Evolutionary conservation across 2,329 filamentous ascomycete genomes (phyloP), one percentile per base, ranked within the genome.

Genomic region (Sphaerulina musiva): DNA sequence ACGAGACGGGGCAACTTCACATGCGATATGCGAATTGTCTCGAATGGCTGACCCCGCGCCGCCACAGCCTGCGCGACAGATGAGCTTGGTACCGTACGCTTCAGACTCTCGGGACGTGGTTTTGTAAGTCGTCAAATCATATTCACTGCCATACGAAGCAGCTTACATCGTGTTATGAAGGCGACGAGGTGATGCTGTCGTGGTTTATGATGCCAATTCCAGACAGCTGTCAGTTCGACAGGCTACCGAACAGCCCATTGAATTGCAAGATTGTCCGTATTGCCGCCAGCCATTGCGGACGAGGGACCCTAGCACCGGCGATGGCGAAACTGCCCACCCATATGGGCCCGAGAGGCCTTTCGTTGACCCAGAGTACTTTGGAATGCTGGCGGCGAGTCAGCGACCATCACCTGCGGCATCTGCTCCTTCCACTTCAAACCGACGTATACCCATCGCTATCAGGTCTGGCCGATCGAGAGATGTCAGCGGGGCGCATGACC

Each of bases 311-410:
- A 23, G 63, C 63, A 65, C 64, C 2, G 60, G 66, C 20, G 66
- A 71, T 46, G 67, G 69, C 48, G 64, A 70, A 58, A 51, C 69
- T 61, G 59, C 56, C 61, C 68, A 63, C 59, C 69, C 66, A 64
- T 69, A 50, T 70, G 75, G 38, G 79, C 86, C 46, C 80, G 85
- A 64, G 6, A 45, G 60, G 2, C 63, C 61, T 53, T 97, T 91
- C 68, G 87, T 96, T 63, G 86, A 91, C 65, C 91, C 91, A 2
- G 83, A 90, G 48, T 98, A 98, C 76, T 98, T 98, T 72, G 89
- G 89, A 65, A 91, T 97, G 86, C 83, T 98, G 40, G 86, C 82
- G 43, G 73, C 78, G 48, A 83, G 78, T 61, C 66, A 62, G 34
- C 39, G 63, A 29, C 59, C 61, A 20, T 64, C 67, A 17, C 72